Percentiles rank a stretch among this genome's conserved stretches.
Evolutionary conservation across 2,329 filamentous ascomycete species (phyloP).

Genomic region (Graphiopsis chlorocephala): DNA sequence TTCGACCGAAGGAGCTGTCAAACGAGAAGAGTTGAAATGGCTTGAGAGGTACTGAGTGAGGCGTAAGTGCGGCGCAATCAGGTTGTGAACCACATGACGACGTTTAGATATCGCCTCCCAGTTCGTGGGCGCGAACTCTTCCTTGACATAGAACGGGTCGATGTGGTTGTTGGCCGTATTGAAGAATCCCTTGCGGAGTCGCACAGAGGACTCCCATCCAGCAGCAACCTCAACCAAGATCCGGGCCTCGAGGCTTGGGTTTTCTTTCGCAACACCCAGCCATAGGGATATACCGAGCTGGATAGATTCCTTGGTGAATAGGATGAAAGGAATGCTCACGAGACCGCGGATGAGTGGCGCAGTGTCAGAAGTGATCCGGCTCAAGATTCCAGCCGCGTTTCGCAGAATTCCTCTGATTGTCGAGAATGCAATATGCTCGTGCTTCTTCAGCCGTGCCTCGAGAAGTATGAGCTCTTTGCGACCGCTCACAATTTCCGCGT

Average conservation of each 20-base stretch:
- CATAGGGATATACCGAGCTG: constrained; percentile 93
- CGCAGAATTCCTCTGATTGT: constrained; percentile 80
- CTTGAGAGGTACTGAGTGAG: constrained; percentile 87
- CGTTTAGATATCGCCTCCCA: constrained; percentile 69
- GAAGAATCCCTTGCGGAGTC: constrained; percentile 77
- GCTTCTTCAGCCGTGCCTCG: constrained; percentile 66
- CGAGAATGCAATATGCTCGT: constrained; percentile 66
- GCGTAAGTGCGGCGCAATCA: constrained; percentile 81
- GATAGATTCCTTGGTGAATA: constrained; percentile 93
- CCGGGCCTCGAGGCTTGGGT: constrained; percentile 79
- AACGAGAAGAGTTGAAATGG: constrained; percentile 89
- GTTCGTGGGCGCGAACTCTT: constrained; percentile 91
- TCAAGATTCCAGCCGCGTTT: constrained; percentile 81
- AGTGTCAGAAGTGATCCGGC: constrained; percentile 71
- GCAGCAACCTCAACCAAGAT: constrained; percentile 83
- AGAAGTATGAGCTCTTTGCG: constrained; percentile 66
- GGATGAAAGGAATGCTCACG: constrained; percentile 85
- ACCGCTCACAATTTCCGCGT: constrained; percentile 28
- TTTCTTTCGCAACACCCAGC: constrained; percentile 96
- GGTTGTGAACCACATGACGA: constrained; percentile 75
- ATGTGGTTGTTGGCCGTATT: constrained; percentile 67
- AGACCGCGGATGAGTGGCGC: constrained; percentile 75
- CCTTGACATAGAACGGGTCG: constrained; percentile 86
- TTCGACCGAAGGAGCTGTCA: constrained; percentile 79
- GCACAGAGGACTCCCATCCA: constrained; percentile 84